Evolutionary conservation across 2,329 filamentous ascomycete genomes (phyloP).

Genomic region (Fusarium sacchari): DNA sequence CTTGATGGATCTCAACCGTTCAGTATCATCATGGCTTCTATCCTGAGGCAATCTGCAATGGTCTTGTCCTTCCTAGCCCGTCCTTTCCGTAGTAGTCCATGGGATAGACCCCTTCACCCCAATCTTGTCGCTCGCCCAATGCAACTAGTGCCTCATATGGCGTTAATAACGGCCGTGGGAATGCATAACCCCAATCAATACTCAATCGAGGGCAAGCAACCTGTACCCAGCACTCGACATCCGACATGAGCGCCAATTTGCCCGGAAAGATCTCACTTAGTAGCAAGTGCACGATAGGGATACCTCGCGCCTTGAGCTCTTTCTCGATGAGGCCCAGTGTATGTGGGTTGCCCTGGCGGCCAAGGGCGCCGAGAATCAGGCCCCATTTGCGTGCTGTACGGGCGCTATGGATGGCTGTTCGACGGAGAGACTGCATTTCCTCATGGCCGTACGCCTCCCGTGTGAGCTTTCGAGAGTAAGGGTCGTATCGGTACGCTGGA

Average conservation of each 20-base stretch:
- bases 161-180: constrained; percentile 85
- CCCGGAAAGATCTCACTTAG: constrained; percentile 97
- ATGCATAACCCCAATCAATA: constrained; percentile 99
- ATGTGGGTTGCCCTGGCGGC: constrained; percentile 94
- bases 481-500: constrained; percentile 95
- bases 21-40: constrained; percentile 8
- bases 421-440: constrained; percentile 85
- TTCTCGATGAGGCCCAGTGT: constrained; percentile 89
- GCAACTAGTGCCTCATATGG: constrained; percentile 95
- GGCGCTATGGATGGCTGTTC: constrained; percentile 79
- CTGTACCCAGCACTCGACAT: constrained; percentile 98
- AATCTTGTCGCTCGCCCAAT: constrained; percentile 81
- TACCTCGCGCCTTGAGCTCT: constrained; percentile 74
- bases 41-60: constrained; percentile 46
- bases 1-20: not conserved
- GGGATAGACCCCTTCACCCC: constrained; percentile 82
- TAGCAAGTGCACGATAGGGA: constrained; percentile 85
- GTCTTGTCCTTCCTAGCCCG: constrained; percentile 83
- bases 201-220: constrained; percentile 96
- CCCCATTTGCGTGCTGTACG: constrained; percentile 89
- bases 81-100: constrained; percentile 99
- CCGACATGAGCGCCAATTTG: constrained; percentile 90
- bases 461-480: constrained; percentile 91
- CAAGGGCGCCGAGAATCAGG: constrained; percentile 90
- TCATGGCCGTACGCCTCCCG: constrained; percentile 92